Evolutionary conservation across 139 green algal genomes (phyloP).

Genomic region (Coccomyxa sp.): DNA sequence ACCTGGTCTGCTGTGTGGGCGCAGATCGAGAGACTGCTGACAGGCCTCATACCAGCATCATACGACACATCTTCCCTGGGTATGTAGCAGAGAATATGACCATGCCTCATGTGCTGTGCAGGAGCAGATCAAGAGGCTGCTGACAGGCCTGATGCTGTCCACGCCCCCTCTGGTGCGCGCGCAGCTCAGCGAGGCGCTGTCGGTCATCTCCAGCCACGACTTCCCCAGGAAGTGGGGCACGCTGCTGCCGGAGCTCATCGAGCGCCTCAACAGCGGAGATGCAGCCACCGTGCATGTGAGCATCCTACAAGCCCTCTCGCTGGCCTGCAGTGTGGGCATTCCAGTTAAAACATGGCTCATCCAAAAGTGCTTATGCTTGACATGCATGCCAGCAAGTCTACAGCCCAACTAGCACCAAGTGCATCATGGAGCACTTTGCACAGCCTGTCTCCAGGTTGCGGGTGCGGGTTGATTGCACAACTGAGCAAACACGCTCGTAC

Average conservation of each 20-base stretch:
- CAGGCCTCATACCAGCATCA: neutral
- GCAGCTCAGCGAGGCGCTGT: constrained; percentile 91
- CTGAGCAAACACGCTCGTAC: too few relatives aligned
- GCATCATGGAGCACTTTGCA: too few relatives aligned
- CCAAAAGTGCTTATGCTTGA: too few relatives aligned
- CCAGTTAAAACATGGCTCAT: too few relatives aligned
- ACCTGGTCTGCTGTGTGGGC: constrained; percentile 41
- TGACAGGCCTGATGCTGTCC: constrained; percentile 89
- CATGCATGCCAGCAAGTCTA: too few relatives aligned
- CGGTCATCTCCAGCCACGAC: constrained; percentile 86
- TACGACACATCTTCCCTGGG: neutral
- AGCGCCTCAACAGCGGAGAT: constrained; percentile 44
- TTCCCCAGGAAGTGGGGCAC: constrained; percentile 85
- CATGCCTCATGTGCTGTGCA: constrained; percentile 25
- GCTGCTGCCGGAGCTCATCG: constrained; percentile 88
- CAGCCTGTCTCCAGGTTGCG: too few relatives aligned
- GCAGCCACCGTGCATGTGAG: constrained; percentile 5
- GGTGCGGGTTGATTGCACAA: too few relatives aligned
- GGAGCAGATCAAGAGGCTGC: constrained; percentile 80
- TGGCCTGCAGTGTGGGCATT: neutral
- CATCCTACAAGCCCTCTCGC: neutral
- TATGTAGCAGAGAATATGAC: neutral
- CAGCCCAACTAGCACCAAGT: too few relatives aligned
- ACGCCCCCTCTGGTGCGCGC: constrained; percentile 61
- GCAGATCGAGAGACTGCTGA: constrained; percentile 18